A percentile compares a stretch with the other conserved stretches of the same genome.
Conservation (phyloP, 2,329 filamentous ascomycete genomes). For the Fusarium verrucosum region DNA sequence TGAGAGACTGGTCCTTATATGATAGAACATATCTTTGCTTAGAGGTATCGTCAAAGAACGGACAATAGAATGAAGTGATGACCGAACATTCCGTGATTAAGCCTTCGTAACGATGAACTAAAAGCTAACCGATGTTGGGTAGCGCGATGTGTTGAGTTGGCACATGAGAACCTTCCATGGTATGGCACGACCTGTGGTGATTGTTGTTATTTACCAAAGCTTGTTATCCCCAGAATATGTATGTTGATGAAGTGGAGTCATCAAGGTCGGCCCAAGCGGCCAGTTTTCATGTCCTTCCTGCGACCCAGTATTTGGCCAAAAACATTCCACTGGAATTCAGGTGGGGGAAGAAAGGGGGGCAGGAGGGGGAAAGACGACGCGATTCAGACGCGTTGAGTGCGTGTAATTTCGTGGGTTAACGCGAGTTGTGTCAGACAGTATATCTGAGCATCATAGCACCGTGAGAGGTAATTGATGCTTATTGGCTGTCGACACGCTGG, state of each 20-base stretch:
- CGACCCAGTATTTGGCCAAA: constrained; percentile 19
- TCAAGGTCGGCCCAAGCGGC: constrained; percentile 2
- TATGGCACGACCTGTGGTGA: background rate
- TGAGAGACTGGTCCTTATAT: constrained; percentile 19
- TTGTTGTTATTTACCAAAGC: constrained; percentile 20
- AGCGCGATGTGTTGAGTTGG: background rate
- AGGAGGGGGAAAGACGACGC: constrained; percentile 25
- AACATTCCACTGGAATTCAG: constrained; percentile 33
- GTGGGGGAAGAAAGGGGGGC: constrained; percentile 18
- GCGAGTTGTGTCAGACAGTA: constrained; percentile 19
- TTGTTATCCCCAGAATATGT: background rate
- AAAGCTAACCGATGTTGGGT: background rate
- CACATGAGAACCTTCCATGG: background rate
- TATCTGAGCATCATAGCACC: background rate
- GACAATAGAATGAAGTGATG: constrained; percentile 39
- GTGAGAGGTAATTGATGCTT: background rate
- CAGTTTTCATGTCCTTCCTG: constrained; percentile 22
- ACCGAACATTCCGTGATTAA: constrained; percentile 1
- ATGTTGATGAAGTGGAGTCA: background rate
- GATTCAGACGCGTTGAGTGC: constrained; percentile 40
- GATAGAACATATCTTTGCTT: constrained; percentile 39
- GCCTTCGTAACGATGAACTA: background rate
- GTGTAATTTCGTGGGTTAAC: constrained; percentile 23
- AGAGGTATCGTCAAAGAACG: constrained; percentile 33
- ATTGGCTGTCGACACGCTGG: constrained; percentile 31